Conservation (phyloP, 2,329 filamentous ascomycete species). For the Verticillium dahliae region DNA sequence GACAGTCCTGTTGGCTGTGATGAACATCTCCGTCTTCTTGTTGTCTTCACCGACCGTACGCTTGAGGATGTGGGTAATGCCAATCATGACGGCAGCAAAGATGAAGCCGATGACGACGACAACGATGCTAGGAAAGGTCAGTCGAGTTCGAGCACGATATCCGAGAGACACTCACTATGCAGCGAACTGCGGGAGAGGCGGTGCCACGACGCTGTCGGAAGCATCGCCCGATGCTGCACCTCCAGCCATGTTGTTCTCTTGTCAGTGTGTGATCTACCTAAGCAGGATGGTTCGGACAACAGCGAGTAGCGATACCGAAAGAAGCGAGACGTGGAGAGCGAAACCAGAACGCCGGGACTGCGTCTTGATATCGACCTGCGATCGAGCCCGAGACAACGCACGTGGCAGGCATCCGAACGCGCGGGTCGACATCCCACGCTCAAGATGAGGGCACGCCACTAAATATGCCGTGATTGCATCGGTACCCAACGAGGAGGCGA, state of each 20-base stretch:
- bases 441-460: background rate
- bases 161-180: background rate
- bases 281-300: too few relatives aligned
- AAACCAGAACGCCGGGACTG: background rate
- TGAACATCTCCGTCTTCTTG: constrained; percentile 48
- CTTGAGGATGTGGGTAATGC: constrained; percentile 38
- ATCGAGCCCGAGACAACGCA: background rate
- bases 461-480: background rate
- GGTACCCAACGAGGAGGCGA: background rate
- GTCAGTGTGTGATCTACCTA: too few relatives aligned
- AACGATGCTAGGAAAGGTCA: constrained; percentile 12
- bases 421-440: background rate
- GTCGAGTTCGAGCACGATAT: background rate
- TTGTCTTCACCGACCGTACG: constrained; percentile 44
- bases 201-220: constrained; percentile 1
- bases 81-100: constrained; percentile 35
- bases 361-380: background rate
- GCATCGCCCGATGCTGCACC: background rate
- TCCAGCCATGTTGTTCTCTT: background rate
- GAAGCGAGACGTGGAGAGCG: background rate
- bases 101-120: constrained; percentile 26
- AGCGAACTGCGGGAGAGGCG: constrained; percentile 5
- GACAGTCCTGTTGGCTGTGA: constrained; percentile 45
- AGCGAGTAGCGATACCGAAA: too few relatives aligned
- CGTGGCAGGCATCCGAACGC: background rate